Percentiles rank a stretch among this genome's conserved stretches.
These are phyloP conservation scores for Eucalyptus paniculata DNA, from an alignment of 345 rosid genomes.

Conservation along the genomic window DNA sequence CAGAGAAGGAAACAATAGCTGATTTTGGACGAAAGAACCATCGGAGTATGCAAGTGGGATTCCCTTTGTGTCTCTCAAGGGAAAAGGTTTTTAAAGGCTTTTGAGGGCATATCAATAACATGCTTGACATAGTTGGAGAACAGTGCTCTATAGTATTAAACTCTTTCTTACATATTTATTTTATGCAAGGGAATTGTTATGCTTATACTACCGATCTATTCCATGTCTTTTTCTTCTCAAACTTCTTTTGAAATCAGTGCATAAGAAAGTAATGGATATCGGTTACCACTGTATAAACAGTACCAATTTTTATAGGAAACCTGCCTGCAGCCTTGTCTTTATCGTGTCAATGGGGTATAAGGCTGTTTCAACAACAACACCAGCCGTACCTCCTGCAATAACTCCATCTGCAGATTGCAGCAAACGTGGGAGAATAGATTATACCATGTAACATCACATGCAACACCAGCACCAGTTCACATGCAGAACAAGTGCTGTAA, in stretches of 20 bases:
- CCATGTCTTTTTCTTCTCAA: background rate
- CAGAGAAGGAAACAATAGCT: background rate
- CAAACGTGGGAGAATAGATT: background rate
- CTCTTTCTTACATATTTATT: background rate
- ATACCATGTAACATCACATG: background rate
- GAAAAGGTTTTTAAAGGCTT: background rate
- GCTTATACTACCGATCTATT: background rate
- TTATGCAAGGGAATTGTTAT: background rate
- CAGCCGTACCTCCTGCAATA: constrained; percentile 93
- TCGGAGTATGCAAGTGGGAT: background rate
- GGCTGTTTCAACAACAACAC: constrained; percentile 91
- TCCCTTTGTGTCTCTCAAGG: background rate
- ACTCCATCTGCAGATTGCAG: constrained; percentile 59
- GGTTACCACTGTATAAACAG: background rate
- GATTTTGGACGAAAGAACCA: background rate
- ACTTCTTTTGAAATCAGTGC: background rate
- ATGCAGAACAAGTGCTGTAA: background rate
- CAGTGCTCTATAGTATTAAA: background rate
- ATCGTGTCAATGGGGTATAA: constrained; percentile 90
- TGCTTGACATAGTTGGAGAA: background rate
- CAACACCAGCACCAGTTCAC: background rate
- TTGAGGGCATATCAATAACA: background rate
- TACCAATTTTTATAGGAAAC: constrained; percentile 11
- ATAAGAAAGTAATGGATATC: background rate
- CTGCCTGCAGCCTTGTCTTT: constrained; percentile 91